Percentiles rank a stretch among this genome's conserved stretches.
Evolutionary conservation across 2,329 filamentous ascomycete genomes (phyloP).

Genomic region (Aspergillus tamarii): DNA sequence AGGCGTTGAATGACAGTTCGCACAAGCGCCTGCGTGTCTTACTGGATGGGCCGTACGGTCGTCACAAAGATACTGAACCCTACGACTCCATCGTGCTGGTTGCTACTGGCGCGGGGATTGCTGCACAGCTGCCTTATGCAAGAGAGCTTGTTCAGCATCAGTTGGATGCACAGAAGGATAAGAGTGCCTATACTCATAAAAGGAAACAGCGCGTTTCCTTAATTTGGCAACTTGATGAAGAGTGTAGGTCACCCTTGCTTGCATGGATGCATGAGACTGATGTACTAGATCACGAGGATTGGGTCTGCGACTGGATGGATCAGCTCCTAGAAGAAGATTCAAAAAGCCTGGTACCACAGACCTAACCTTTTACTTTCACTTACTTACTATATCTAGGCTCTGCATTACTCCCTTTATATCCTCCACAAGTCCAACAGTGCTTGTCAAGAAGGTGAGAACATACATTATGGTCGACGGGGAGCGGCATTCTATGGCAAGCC

Average conservation of each 20-base stretch:
- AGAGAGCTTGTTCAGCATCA: neutral
- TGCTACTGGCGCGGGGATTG: neutral
- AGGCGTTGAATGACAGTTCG: neutral
- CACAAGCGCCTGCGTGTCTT: constrained; percentile 1
- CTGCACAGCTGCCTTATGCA: neutral
- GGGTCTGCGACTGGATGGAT: constrained; percentile 13
- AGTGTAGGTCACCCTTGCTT: neutral
- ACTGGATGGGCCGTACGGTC: constrained; percentile 5
- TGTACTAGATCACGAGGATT: constrained; percentile 11
- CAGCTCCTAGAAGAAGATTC: neutral
- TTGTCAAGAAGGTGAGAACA: neutral
- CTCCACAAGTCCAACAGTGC: neutral
- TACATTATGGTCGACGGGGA: neutral
- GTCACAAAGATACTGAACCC: neutral
- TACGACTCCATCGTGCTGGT: neutral
- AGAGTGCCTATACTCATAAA: neutral
- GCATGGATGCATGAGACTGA: neutral
- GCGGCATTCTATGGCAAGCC: constrained; percentile 5
- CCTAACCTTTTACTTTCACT: neutral
- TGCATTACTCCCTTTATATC: constrained; percentile 4
- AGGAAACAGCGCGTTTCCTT: neutral
- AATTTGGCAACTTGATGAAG: constrained; percentile 4
- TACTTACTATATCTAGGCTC: neutral
- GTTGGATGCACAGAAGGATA: neutral
- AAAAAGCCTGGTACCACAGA: neutral